phyloP scores from a whole-genome alignment of 1,284 basidiomycete genomes.

The Afroboletus lepidellus region DNA sequence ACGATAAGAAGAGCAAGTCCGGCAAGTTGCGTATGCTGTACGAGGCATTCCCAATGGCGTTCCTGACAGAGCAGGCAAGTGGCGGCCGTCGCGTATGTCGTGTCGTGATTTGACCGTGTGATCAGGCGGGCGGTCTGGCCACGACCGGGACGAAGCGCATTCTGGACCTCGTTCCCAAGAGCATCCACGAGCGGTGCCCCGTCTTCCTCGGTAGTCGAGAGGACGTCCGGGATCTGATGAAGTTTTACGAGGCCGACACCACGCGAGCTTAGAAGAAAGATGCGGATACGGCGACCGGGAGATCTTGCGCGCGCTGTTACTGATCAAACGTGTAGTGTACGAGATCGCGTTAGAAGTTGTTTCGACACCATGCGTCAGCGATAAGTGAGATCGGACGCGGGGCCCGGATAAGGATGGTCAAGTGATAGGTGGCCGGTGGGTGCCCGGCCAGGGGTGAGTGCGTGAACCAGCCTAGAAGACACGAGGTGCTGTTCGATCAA shows the following conservation, averaged over 20 bases:
- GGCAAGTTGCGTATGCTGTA: constrained; percentile 96
- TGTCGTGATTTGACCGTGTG: constrained; percentile 1
- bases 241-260: constrained; percentile 60
- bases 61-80: constrained; percentile 87
- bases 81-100: neutral
- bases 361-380: neutral
- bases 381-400: neutral
- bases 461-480: neutral
- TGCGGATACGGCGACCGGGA: neutral
- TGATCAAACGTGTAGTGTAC: constrained; percentile 8
- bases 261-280: constrained; percentile 13
- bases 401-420: neutral
- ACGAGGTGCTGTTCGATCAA: neutral
- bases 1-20: constrained; percentile 95
- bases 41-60: constrained; percentile 99
- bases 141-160: constrained; percentile 93
- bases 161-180: constrained; percentile 86
- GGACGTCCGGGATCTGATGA: constrained; percentile 88
- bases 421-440: neutral
- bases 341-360: neutral
- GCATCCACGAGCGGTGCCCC: constrained; percentile 91
- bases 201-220: constrained; percentile 95
- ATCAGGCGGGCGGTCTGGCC: constrained; percentile 90
- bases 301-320: neutral
- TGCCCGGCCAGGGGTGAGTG: too few relatives aligned